Evolutionary conservation across 805 yeast species (phyloP), one percentile per base, ranked within the genome.

Genomic region (Saturnispora ahearnii): DNA sequence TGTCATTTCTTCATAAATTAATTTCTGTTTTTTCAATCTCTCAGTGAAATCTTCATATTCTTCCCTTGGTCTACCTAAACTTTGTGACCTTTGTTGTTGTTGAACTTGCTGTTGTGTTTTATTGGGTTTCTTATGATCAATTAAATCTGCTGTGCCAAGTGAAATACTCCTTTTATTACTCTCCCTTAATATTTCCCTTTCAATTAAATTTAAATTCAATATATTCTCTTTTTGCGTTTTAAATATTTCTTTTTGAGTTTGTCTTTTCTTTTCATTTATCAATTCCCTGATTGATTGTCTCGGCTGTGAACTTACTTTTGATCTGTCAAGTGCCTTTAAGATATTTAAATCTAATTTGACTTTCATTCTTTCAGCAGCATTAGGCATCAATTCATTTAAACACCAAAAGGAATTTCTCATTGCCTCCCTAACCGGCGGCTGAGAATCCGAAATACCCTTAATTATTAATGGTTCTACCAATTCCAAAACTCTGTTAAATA

Each of bases 361-460:
- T 48, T 68, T 53, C 5, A 67, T 62, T 13, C 53, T 55, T 13
- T 73, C 77, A 0, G 81, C 84, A 12, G 70, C 66, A 0, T 64
- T 59, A 0, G 87, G 84, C 66, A 78, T 84, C 6, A 73, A 59
- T 21, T 69, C 71, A 56, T 73, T 74, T 49, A 79, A 74, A 12
- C 76, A 69, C 96, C 96, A 90, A 59, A 75, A 91, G 0, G 88
- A 73, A 3, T 72, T 69, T 61, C 96, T 76, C 70, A 83, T 85
- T 0, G 79, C 69, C 57, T 81, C 95, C 55, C 97, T 74, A 0
- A 87, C 96, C 0, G 77, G 69, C 0, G 90, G 87, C 51, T 84
- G 84, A 0, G 96, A 87, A 62, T 90, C 98, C 0, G 78, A 62
- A 0, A 93, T 68, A 21, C 91, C 82, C 56, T 78, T 81, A 3